Conservation (phyloP, 352 stramenopile genomes). For the Phytopythium vexans region DNA sequence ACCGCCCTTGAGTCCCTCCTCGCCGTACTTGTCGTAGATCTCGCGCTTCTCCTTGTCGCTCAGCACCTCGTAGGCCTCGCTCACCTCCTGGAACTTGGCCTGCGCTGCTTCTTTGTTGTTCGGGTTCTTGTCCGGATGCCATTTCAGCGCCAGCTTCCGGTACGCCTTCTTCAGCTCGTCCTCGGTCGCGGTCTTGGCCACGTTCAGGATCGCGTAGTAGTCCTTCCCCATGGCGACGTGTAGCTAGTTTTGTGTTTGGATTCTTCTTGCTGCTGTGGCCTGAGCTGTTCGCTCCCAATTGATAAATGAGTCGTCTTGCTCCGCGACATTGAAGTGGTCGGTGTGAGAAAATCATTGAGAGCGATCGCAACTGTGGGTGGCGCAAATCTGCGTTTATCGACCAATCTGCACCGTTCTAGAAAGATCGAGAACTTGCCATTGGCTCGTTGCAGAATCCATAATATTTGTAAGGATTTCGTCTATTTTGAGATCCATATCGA, state of each 20-base stretch:
- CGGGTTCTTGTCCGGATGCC: constrained; percentile 92
- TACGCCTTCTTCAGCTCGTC: constrained; percentile 87
- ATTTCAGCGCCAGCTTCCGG: constrained; percentile 89
- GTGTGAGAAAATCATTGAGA: constrained; percentile 8
- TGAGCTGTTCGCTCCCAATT: constrained; percentile 5
- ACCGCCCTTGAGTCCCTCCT: constrained; percentile 85
- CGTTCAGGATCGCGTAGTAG: constrained; percentile 81
- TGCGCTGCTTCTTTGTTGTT: constrained; percentile 81
- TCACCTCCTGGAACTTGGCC: constrained; percentile 92
- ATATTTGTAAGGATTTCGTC: constrained; percentile 2
- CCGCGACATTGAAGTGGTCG: background rate
- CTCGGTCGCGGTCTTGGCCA: constrained; percentile 61
- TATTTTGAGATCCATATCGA: no score
- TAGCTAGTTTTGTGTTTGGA: constrained; percentile 4
- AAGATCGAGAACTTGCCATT: constrained; percentile 15
- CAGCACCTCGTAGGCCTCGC: constrained; percentile 91
- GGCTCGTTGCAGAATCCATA: no score
- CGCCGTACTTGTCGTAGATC: constrained; percentile 92
- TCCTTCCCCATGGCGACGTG: constrained; percentile 67
- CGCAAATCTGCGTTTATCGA: constrained; percentile 11
- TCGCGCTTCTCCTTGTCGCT: constrained; percentile 92
- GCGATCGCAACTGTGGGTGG: constrained; percentile 1
- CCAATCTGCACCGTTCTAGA: constrained; percentile 23
- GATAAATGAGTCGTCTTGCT: constrained; percentile 2
- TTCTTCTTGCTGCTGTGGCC: constrained; percentile 6